Evolutionary conservation across 2,329 filamentous ascomycete genomes (phyloP), one percentile per base, ranked within the genome.

Genomic region (Aspergillus sp.): DNA sequence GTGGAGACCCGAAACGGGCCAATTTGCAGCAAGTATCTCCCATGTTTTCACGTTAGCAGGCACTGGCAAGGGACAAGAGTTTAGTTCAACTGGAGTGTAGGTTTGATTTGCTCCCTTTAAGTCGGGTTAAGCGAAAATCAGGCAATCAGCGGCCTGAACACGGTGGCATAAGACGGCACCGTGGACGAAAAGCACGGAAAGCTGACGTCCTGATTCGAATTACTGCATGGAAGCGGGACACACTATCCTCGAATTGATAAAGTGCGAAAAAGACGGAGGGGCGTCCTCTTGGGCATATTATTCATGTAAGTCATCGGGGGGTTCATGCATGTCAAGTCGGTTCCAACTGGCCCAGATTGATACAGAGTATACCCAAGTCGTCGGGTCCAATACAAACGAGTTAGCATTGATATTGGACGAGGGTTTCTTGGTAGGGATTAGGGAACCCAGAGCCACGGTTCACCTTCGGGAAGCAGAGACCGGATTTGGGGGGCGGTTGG

Each of bases 401-500:
- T 55, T 50, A 43, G 41, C 39, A 50, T 45, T 40, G 37, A 49
- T 23, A 60, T 57, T 51, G 39, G 44, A 46, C 40, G 37, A 48
- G 54, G 47, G 25, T 21, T 53, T n/a, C 27, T 54, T 50, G 48
- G 47, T 43, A 59, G 55, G 66, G 65, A 64, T 52, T 57, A 62
- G 51, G 54, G 57, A 70, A 65, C 69, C 71, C 71, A 71, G 68
- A 65, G 64, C 70, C 70, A 71, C 68, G 71, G 71, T 73, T 73
- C 71, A 65, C 41, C 17, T 49, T 63, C 66, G 67, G 68, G 67
- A 69, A 66, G 62, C 47, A 61, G 52, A 62, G 55, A 52, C 48
- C 55, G 55, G 46, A 39, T 49, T 60, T 47, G 48, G 51, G 27
- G 48, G 48, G 45, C 67, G 66, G 67, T 63, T 66, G 57, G 62